These are phyloP conservation scores for Turritis glabra DNA, from an alignment of 345 rosid genomes.

Conservation along the genomic window DNA sequence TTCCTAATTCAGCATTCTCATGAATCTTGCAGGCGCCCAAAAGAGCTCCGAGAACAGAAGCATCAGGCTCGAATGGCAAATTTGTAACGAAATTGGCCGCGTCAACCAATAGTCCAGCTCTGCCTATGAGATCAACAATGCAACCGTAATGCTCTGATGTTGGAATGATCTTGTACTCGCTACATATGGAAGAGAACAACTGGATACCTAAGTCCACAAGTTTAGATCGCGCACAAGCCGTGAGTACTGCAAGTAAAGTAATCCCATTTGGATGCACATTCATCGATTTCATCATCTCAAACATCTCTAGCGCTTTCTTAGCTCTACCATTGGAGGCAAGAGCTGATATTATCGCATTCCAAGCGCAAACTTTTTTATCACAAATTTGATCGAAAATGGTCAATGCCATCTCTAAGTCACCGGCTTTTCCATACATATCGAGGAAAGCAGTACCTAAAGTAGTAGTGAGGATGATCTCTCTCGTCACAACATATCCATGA, in stretches of 20 bases:
- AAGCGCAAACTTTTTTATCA: slow-evolving; percentile 47
- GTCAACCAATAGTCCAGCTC: slow-evolving; percentile 63
- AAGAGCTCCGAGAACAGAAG: slow-evolving; percentile 66
- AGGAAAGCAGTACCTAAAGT: slow-evolving; percentile 59
- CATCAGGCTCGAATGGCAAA: slow-evolving; percentile 68
- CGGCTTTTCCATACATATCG: slow-evolving; percentile 67
- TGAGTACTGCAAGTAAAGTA: slow-evolving; percentile 61
- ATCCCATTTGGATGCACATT: slow-evolving; percentile 53
- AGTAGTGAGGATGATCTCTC: slow-evolving; percentile 39
- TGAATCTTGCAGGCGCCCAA: slow-evolving; percentile 74
- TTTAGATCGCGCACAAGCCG: slow-evolving; percentile 64
- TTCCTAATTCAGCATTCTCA: slow-evolving; percentile 52
- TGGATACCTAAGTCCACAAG: slow-evolving; percentile 51
- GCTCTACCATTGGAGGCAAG: slow-evolving; percentile 58
- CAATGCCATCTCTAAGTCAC: slow-evolving; percentile 42
- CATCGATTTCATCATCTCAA: slow-evolving; percentile 50
- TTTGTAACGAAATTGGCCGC: slow-evolving; percentile 50
- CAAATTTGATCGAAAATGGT: slow-evolving; percentile 43
- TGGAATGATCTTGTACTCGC: slow-evolving; percentile 49
- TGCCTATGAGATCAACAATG: slow-evolving; percentile 75
- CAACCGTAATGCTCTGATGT: slow-evolving; percentile 75
- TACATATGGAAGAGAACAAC: slow-evolving; percentile 45
- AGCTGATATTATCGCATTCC: slow-evolving; percentile 75
- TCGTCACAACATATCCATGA: slow-evolving; percentile 56
- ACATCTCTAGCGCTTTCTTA: slow-evolving; percentile 52